phyloP scores from a whole-genome alignment of 2,329 filamentous ascomycete species.

The Fusarium sp. region DNA sequence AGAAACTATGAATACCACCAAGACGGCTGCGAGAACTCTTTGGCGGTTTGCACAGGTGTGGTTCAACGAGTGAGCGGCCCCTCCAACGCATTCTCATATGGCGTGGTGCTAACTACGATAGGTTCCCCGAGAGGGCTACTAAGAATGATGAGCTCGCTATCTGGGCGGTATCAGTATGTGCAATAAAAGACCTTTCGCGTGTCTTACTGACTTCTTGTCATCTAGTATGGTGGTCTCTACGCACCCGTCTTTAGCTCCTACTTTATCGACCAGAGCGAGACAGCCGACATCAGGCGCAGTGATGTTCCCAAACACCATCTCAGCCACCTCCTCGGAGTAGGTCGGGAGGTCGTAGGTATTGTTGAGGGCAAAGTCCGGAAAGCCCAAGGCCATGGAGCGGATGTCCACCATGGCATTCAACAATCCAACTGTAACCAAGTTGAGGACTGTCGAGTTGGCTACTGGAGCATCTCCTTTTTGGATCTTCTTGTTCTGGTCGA shows the following conservation, averaged over 20 bases:
- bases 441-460: constrained; percentile 55
- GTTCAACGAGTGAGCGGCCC: constrained; percentile 48
- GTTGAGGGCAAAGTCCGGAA: constrained; percentile 62
- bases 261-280: constrained; percentile 56
- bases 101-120: constrained; percentile 1
- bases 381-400: constrained; percentile 62
- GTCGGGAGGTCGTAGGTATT: constrained; percentile 69
- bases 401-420: constrained; percentile 72
- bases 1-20: constrained; percentile 55
- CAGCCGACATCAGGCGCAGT: constrained; percentile 53
- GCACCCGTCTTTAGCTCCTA: constrained; percentile 65
- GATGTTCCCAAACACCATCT: constrained; percentile 16
- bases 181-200: background rate
- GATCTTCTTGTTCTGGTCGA: constrained; percentile 64
- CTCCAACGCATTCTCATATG: background rate
- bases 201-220: background rate
- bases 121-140: constrained; percentile 63
- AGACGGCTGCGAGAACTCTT: constrained; percentile 59
- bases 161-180: constrained; percentile 61
- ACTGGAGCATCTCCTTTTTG: constrained; percentile 5
- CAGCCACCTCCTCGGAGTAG: constrained; percentile 55
- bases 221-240: constrained; percentile 67
- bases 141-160: constrained; percentile 63
- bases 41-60: constrained; percentile 70
- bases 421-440: constrained; percentile 67